Conservation (phyloP, 1,139 yeast genomes). For the Candida pseudocylindracea region DNA sequence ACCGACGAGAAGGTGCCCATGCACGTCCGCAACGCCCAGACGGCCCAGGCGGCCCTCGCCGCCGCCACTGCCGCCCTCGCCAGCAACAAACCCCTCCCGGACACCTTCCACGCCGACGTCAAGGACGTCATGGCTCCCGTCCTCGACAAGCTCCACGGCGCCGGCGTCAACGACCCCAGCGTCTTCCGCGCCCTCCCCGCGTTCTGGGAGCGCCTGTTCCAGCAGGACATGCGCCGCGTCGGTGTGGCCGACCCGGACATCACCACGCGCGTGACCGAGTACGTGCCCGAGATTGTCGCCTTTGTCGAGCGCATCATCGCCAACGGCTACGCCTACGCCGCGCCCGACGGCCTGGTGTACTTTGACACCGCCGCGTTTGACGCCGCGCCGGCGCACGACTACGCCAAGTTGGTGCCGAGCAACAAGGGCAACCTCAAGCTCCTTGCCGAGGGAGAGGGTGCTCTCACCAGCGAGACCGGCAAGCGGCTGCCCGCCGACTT, state of each 20-base stretch:
- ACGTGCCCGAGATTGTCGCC: conserved; percentile 72
- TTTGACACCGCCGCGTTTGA: conserved; percentile 80
- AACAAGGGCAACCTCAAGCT: conserved; percentile 74
- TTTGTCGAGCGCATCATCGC: conserved; percentile 54
- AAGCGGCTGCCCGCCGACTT: conserved; percentile 70
- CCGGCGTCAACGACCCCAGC: conserved; percentile 62
- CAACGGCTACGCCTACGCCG: conserved; percentile 70
- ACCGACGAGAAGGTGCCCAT: conserved; percentile 68
- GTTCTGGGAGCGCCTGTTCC: conserved; percentile 71
- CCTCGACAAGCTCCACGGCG: conserved; percentile 52
- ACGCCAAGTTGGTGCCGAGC: conserved; percentile 98
- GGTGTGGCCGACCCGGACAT: conserved; percentile 72
- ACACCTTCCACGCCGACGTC: conserved; percentile 20
- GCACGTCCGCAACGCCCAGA: conserved; percentile 45
- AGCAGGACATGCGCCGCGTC: conserved; percentile 65
- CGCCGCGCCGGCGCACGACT: conserved; percentile 42
- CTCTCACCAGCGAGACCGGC: conserved; percentile 26
- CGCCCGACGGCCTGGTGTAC: conserved; percentile 82
- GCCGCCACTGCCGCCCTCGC: conserved; percentile 2
- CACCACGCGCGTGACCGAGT: conserved; percentile 93
- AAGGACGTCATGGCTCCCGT: conserved; percentile 58
- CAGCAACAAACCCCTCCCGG: not conserved
- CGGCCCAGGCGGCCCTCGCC: conserved; percentile 24
- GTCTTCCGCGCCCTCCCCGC: conserved; percentile 70
- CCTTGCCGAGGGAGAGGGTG: conserved; percentile 91